Conservation (phyloP, 352 stramenopile genomes). For the Globisporangium lucens region DNA sequence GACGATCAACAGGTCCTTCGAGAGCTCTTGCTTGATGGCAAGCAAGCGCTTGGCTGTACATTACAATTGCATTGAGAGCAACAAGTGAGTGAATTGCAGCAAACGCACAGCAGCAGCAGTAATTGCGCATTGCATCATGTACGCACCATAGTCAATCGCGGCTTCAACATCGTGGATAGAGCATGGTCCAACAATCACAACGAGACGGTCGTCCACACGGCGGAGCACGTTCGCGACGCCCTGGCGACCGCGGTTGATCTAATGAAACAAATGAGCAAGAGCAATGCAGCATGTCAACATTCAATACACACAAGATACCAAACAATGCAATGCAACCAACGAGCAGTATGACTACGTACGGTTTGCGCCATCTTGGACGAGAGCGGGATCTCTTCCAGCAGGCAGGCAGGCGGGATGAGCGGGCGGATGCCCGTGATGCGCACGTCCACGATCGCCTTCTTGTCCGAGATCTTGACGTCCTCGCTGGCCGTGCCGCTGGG, state of each 20-base stretch:
- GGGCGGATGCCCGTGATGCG: slow-evolving; percentile 84
- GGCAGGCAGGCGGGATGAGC: slow-evolving; percentile 81
- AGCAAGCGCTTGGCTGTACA: slow-evolving; percentile 52
- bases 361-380: slow-evolving; percentile 77
- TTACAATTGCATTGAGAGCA: neutral
- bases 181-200: slow-evolving; percentile 84
- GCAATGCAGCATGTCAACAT: neutral
- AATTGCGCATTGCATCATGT: neutral
- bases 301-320: neutral
- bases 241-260: slow-evolving; percentile 74
- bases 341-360: slow-evolving; percentile 12
- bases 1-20: slow-evolving; percentile 83
- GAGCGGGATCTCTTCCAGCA: slow-evolving; percentile 84
- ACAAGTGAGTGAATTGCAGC: neutral
- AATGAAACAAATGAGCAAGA: neutral
- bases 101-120: neutral
- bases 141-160: slow-evolving; percentile 67
- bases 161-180: slow-evolving; percentile 89
- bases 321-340: neutral
- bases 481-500: slow-evolving; percentile 64
- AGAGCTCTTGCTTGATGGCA: slow-evolving; percentile 64
- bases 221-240: slow-evolving; percentile 70
- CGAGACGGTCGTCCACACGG: slow-evolving; percentile 81
- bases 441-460: slow-evolving; percentile 83
- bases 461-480: slow-evolving; percentile 84